Evolutionary conservation across 257 asterid genomes (phyloP), one percentile per base, ranked within the genome.

Genomic region (Fraxinus anomala): DNA sequence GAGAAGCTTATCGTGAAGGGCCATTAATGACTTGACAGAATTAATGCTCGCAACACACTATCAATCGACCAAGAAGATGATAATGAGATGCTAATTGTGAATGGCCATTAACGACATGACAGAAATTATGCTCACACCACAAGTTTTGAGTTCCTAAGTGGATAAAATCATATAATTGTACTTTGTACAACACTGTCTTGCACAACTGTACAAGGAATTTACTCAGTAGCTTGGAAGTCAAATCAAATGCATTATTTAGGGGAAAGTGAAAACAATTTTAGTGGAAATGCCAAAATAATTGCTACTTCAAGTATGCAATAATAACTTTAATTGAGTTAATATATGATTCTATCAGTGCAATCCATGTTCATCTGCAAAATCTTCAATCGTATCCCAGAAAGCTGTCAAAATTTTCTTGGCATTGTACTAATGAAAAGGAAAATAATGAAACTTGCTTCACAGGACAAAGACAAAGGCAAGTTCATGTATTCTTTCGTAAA

Each of bases 21-120:
- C 70, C 86, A 75, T 73, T 87, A 83, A 77, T 80, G 83, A 77
- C 83, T 31, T 65, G 80, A 79, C 84, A 67, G 51, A 51, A 54
- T 24, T 23, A 16, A 72, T 42, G 23, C 33, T 17, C 44, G 9
- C 77, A 66, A 19, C 24, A 81, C 67, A 74, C 11, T 80, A 49
- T 56, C 17, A 36, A 1, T 37, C 36, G 70, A 44, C 56, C 54
- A 73, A 86, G 37, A 47, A 76, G 68, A 61, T 70, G 33, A 67
- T 44, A 68, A 81, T 1, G 76, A 72, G 76, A 68, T 71, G 33
- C 33, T 31, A 2, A 31, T 74, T 33, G 72, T 72, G 39, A 78
- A 77, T 31, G 79, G 76, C 70, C 85, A 77, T 75, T 87, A 83
- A 77, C 83, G 80, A 79, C 81, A 49, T 51, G 82, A 79, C 83